Evolutionary conservation across 805 yeast genomes (phyloP), one percentile per base, ranked within the genome.

Genomic region (Metschnikowia rubicola): DNA sequence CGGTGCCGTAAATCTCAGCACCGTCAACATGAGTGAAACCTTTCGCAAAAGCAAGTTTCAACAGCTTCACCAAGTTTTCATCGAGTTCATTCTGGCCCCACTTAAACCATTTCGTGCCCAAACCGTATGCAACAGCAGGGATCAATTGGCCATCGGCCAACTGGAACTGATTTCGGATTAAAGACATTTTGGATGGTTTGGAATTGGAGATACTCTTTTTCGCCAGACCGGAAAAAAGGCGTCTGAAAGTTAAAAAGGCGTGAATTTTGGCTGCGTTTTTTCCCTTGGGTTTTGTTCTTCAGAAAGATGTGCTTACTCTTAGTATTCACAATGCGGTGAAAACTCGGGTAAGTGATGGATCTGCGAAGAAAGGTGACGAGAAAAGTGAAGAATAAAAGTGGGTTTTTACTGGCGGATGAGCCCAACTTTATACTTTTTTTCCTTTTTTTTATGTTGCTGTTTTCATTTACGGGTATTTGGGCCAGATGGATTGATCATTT

Each of bases 21-120:
- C 84, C 78, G 54, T 84, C 89, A 38, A 84, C 68, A 58, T 83
- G 88, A 37, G 65, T 72, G 62, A 77, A 80, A 0, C 86, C 85
- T 9, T 62, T 59, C 1, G 73, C 64, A 21, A 84, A 58, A 2
- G 88, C 83, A 30, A 61, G 59, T 8, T 61, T 49, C 30, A 81
- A 52, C 21, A 78, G 72, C 5, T 73, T 69, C 4, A 76, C 80
- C 38, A 79, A 62, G 12, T 54, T 52, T 12, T 58, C 46, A 44
- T 63, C 61, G 39, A 59, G 33, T 12, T 63, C 64, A 12, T 69
- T 65, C 33, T 41, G 34, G 42, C 59, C 55, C 19, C 17, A 19
- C 38, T 60, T 60, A 54, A 65, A 68, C 79, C 80, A 75, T 51
- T 68, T 70, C 39, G 78, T 71, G 8, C 73, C 73, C 4, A 78